Base-by-base conservation (phyloP, 352 stramenopile genomes). In the Pythium insidiosum region DNA sequence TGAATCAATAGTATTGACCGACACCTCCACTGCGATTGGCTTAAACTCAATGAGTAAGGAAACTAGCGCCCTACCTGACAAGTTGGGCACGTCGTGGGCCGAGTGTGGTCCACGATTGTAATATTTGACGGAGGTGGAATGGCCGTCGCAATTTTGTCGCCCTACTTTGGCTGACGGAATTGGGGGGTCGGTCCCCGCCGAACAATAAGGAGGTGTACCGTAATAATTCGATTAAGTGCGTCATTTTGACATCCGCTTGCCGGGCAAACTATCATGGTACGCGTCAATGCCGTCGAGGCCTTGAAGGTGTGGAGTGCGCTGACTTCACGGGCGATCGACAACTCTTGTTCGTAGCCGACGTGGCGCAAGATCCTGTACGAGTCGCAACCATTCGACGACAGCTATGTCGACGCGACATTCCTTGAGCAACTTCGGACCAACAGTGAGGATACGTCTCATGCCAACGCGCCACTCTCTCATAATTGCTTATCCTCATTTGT, bases 31-130 rank as follows among this genome's bases (percentile, higher is more conserved):
- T 4, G 11, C 40, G 50, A 6, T 25, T 67, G 75, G 79, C 79
- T 91, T 91, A 91, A 91, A 91, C 79, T 91, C 79, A 88, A 91
- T 91, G 79, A 91, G 79, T 91, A 91, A 91, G 79, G 79, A 91
- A 91, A 91, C 79, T 91, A 88, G 66, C 56, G 71, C 69, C 53
- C 68, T 84, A 88, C 76, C 65, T 91, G 76, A 91, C 73, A 89
- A 81, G 76, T 91, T 79, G 68, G 63, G 68, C 62, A 52, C 38
- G 55, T 51, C 49, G 49, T 58, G 70, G 57, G 56, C 68, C 53
- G 1, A 81, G 70, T 52, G 15, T 33, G 28, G 58, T 68, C 56
- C 64, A 43, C 37, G 38, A 67, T 74, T 66, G 40, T 31, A 76
- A 84, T 86, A 74, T 88, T 63, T 88, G 60, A 78, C 57, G 75